Evolutionary conservation across 1,284 basidiomycete species (phyloP).

Genomic region (Fistulinella cinereoalba): DNA sequence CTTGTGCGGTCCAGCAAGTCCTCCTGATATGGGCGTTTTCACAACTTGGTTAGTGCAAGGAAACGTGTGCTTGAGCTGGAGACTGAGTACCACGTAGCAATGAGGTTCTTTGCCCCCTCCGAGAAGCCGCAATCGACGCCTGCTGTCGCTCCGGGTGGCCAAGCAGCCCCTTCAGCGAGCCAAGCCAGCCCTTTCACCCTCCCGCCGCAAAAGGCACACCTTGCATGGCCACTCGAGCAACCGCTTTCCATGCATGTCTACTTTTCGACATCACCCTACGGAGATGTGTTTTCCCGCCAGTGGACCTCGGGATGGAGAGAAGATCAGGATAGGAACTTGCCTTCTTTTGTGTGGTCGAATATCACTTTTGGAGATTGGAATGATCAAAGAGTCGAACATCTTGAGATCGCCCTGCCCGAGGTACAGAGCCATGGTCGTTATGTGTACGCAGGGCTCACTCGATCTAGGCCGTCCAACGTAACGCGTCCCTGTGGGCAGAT

Average conservation of each 20-base stretch:
- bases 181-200: constrained; percentile 42
- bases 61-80: background rate
- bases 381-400: constrained; percentile 62
- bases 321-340: constrained; percentile 51
- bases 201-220: constrained; percentile 51
- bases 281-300: constrained; percentile 56
- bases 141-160: constrained; percentile 18
- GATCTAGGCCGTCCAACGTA: constrained; percentile 68
- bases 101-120: constrained; percentile 42
- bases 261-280: constrained; percentile 62
- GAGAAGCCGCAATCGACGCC: constrained; percentile 28
- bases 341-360: constrained; percentile 76
- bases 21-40: constrained; percentile 59
- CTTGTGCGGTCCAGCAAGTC: constrained; percentile 53
- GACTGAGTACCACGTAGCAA: constrained; percentile 33
- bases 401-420: constrained; percentile 70
- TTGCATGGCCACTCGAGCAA: constrained; percentile 59
- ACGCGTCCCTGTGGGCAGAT: constrained; percentile 85
- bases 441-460: constrained; percentile 3
- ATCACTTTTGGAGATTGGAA: constrained; percentile 83
- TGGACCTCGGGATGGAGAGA: constrained; percentile 48
- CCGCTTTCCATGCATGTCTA: constrained; percentile 72
- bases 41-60: constrained; percentile 52
- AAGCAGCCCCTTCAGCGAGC: constrained; percentile 23
- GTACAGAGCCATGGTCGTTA: constrained; percentile 39